Percentiles rank a stretch among this genome's conserved stretches.
Conservation (phyloP, 1,139 yeast genomes). For the Hyphopichia khmerensis region DNA sequence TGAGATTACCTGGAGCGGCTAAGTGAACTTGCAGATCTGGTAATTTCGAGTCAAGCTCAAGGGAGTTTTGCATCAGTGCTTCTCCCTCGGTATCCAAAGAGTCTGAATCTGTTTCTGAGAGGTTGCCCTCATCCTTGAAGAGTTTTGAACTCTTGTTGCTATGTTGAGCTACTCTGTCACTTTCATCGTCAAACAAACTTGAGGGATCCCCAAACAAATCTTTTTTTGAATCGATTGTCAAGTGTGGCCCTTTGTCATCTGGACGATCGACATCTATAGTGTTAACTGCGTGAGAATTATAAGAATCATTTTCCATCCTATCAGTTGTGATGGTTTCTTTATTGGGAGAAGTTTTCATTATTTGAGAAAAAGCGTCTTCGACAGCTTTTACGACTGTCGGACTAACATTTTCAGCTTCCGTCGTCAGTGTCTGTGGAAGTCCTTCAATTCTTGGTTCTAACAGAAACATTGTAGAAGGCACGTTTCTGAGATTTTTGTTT, state of each 20-base stretch:
- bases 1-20: conserved; percentile 71
- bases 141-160: too few relatives aligned
- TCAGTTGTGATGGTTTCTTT: neutral
- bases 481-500: neutral
- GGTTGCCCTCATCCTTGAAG: conserved; percentile 38
- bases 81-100: conserved; percentile 24
- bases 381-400: conserved; percentile 60
- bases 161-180: conserved; percentile 13
- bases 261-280: too few relatives aligned
- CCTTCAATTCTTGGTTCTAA: neutral
- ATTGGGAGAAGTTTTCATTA: conserved; percentile 37
- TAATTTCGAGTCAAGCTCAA: conserved; percentile 9
- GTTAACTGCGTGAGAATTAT: too few relatives aligned
- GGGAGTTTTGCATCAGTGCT: conserved; percentile 9
- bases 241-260: conserved; percentile 4
- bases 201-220: conserved; percentile 38
- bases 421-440: neutral
- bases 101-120: conserved; percentile 33
- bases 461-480: neutral
- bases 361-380: conserved; percentile 68
- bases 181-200: conserved; percentile 25
- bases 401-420: conserved; percentile 19
- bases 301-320: too few relatives aligned
- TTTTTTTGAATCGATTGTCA: conserved; percentile 21
- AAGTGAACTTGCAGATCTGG: conserved; percentile 31